phyloP scores from a whole-genome alignment of 805 yeast species.

The Metschnikowia peoriensis region DNA sequence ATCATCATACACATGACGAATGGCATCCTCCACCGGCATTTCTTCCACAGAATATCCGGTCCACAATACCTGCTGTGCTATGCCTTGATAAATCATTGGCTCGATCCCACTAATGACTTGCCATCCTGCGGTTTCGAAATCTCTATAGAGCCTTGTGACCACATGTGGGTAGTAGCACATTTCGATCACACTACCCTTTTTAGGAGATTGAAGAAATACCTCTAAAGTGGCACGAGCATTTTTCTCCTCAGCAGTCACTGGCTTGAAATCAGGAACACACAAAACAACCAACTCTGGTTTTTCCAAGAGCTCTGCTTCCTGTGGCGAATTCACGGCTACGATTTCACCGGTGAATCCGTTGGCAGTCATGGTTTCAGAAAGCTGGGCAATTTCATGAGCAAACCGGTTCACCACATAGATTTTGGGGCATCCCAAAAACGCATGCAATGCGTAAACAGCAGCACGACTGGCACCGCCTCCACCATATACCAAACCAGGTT shows the following conservation, averaged over 20 bases:
- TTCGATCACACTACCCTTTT: constrained; percentile 29
- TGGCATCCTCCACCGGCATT: constrained; percentile 25
- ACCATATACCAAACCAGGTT: constrained; percentile 33
- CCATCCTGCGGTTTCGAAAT: constrained; percentile 26
- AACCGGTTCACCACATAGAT: constrained; percentile 31
- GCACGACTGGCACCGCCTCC: constrained; percentile 38
- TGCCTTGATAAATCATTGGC: constrained; percentile 33
- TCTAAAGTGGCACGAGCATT: constrained; percentile 25
- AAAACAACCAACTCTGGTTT: constrained; percentile 25
- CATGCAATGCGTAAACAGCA: constrained; percentile 29
- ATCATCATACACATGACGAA: constrained; percentile 16
- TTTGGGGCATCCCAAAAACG: constrained; percentile 24
- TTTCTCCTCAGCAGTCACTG: constrained; percentile 23
- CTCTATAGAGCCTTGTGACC: constrained; percentile 24
- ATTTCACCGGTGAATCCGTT: constrained; percentile 27
- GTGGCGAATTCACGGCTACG: constrained; percentile 24
- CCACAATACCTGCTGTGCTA: constrained; percentile 33
- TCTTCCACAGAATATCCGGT: constrained; percentile 26
- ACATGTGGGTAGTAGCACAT: constrained; percentile 36
- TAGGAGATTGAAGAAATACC: constrained; percentile 22
- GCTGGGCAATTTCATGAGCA: constrained; percentile 24
- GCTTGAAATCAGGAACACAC: constrained; percentile 30
- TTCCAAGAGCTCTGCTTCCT: constrained; percentile 20
- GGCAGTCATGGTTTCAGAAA: constrained; percentile 18
- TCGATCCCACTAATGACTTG: constrained; percentile 29